These are phyloP conservation scores for Eimeria tenella DNA, from an alignment of 169 alveolate genomes.

Conservation along the genomic window DNA sequence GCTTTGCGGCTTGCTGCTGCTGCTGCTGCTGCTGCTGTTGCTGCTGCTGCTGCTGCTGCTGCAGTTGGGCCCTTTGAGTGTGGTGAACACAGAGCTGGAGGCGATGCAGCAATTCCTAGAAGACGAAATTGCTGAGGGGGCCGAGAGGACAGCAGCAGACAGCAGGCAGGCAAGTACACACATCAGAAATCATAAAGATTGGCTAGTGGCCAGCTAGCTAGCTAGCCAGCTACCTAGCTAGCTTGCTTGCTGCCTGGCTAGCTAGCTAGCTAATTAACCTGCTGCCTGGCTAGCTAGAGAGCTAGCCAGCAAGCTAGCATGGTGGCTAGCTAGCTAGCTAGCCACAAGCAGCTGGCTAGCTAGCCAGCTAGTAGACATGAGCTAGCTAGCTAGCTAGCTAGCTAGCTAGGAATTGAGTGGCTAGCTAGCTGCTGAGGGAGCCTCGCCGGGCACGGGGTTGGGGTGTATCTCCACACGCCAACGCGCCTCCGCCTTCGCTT, in stretches of 20 bases:
- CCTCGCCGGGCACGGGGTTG: background rate
- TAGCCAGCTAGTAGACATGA: background rate
- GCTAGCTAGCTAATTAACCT: background rate
- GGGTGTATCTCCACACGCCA: background rate
- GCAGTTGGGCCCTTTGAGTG: slow-evolving; percentile 24
- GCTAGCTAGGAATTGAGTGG: background rate
- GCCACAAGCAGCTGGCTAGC: background rate
- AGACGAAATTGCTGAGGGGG: background rate
- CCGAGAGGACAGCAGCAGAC: background rate
- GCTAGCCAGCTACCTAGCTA: background rate
- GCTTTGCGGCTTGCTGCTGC: slow-evolving; percentile 7
- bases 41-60: slow-evolving; percentile 25
- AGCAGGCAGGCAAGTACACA: background rate
- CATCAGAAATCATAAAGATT: background rate
- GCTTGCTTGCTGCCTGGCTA: background rate
- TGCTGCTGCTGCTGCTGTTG: slow-evolving; percentile 24
- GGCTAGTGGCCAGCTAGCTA: background rate
- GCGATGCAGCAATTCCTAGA: slow-evolving; percentile 1
- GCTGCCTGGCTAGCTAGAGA: background rate
- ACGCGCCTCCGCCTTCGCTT: too few species aligned
- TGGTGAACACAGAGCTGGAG: slow-evolving; percentile 16
- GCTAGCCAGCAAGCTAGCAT: background rate
- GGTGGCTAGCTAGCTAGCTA: slow-evolving; percentile 4
- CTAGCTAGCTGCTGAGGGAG: too few species aligned
- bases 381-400: background rate